Base-by-base conservation (phyloP, 148 eudicot species). In the Cornus kousa region DNA sequence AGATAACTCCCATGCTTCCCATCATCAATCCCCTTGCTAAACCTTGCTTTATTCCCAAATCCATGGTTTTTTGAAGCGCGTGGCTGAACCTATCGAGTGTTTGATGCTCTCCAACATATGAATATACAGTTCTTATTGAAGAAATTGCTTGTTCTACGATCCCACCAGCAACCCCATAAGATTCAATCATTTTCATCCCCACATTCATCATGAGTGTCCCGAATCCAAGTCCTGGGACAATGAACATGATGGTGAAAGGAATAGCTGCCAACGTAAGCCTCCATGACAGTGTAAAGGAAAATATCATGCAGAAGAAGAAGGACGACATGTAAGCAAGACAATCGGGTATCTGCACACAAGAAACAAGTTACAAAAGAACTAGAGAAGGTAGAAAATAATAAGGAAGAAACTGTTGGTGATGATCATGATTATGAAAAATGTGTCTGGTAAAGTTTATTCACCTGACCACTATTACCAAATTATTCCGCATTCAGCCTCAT, bases 121-220 rank as follows among this genome's bases (percentile, higher is more conserved):
- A 81, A 75, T 87, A 87, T 1, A 87, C 88, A 5, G 88, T 87
- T 82, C 90, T 79, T 73, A 87, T 87, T 2, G 90, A 87, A 62
- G 90, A 87, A 72, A 87, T 85, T 7, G 90, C 90, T 72, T 87
- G 90, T 75, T 87, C 88, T 68, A 86, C 90, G 19, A 87, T 81
- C 19, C 88, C 85, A 24, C 90, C 90, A 14, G 90, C 88, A 46
- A 83, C 80, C n/a, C 83, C 90, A 75, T 85, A 87, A 24, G 90
- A 83, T 71, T 79, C 88, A 55, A 85, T 82, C 74, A 73, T 77
- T 79, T 80, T 32, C 83, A 83, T 82, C 7, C 78, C 88, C 50
- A 85, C 86, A 20, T 81, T 70, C 90, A 87, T 83, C 90, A 87
- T 87, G 69, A 75, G 67, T 32, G 67, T 87, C 7, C 90, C 90